Evolutionary conservation across 371 early-diverging fungal species (phyloP), one percentile per base, ranked within the genome.

Genomic region (Choanephora cucurbitarum): DNA sequence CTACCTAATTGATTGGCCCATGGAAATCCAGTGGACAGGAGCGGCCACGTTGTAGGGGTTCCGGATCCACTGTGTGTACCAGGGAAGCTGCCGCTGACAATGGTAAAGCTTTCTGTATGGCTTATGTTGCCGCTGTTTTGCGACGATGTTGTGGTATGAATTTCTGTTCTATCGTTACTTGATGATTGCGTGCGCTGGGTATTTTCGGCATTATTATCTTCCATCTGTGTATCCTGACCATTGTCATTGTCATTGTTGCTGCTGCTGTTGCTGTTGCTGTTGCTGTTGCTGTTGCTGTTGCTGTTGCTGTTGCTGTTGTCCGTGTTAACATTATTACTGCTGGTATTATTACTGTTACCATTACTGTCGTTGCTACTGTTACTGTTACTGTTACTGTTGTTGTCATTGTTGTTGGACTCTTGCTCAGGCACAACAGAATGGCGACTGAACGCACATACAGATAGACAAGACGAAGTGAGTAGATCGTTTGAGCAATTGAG

Each of bases 371-470:
- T 56, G 49, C n/a, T 53, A 33, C 41, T 52, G 31, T 28, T 50
- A 44, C n/a, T 44, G 33, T 37, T 42, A 18, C 41, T 48, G 7
- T 32, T 33, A 15, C 44, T 58, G 40, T 39, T 52, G n/a, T 31
- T 40, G 10, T 49, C 18, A 10, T 33, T 45, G 3, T 40, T 22
- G 47, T 45, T 18, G 13, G 41, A 24, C 28, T 62, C 57, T 34
- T 60, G 44, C 22, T 58, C 66, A 33, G 75, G 61, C n/a, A 50
- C 40, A 4, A 75, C 70, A 31, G 72, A 64, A 49, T 69, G 70
- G 19, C 75, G 75, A 52, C 75, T 75, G n/a, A n/a, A n/a, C n/a
- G n/a, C n/a, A n/a, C n/a, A n/a, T n/a, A n/a, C n/a, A n/a, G n/a
- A 59, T 5, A 32, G 31, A 39, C n/a, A 40, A 14, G 13, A 34